Evolutionary conservation across 108 stramenopile genomes (phyloP), one percentile per base, ranked within the genome.

Genomic region (Cylindrotheca fusiformis): DNA sequence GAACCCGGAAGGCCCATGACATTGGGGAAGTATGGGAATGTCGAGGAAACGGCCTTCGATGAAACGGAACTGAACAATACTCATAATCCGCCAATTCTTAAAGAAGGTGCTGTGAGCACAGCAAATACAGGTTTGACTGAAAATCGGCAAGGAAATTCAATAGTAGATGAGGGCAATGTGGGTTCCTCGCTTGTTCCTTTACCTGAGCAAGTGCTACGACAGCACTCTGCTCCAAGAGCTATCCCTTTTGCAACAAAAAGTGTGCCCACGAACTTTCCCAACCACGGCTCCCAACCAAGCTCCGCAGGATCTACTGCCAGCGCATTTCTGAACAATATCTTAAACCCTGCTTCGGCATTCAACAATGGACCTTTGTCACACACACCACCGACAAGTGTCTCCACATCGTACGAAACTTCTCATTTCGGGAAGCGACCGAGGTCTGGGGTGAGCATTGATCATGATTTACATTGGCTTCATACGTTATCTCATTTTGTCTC

Each of bases 381-480:
- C 57, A 92, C 91, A n/a, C 91, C 87, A 31, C 91, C 87, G 8
- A 67, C 76, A 26, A 60, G 75, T 54, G 22, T 81, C 28, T 76
- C 74, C 14, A 79, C 85, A 25, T 82, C 82, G 19, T 92, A 88
- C 68, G 91, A 92, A 65, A 72, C 77, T 52, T 76, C 70, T 18
- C 91, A 88, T 67, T 92, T 92, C 63, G 85, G 82, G 10, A 92
- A 92, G 67, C 79, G 91, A 64, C 72, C 81, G 48, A 71, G 91
- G 55, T 52, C 87, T 14, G 91, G 91, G 73, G 87, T 88, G 74
- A 82, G 87, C n/a, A n/a, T 12, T 44, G 44, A 8, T 12, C 44
- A 44, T 44, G 44, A 12, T 44, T 14, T 14, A 44, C n/a, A n/a
- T n/a, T n/a, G n/a, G n/a, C n/a, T 12, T 52, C 52, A 22, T 12